Conservation (phyloP, 2,329 filamentous ascomycete species). For the Alternaria dauci region DNA sequence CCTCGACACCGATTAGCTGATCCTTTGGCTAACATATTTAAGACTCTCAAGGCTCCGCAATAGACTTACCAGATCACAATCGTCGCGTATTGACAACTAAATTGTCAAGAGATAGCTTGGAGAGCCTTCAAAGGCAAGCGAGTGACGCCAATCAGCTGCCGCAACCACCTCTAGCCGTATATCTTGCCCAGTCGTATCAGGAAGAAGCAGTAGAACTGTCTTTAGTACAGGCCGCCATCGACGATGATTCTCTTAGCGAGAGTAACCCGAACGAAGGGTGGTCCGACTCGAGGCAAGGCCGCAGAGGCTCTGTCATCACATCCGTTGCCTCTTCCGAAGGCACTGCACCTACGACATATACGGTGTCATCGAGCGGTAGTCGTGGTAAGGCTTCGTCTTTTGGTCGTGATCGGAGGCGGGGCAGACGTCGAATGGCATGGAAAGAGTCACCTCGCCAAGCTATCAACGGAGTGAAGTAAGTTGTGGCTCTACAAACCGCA, state of each 20-base stretch:
- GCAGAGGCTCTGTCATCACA: slow-evolving; percentile 41
- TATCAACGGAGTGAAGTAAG: slow-evolving; percentile 38
- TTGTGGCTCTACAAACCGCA: neutral
- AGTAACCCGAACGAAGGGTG: slow-evolving; percentile 34
- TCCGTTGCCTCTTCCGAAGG: slow-evolving; percentile 45
- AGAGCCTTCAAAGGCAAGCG: slow-evolving; percentile 36
- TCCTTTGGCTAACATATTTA: slow-evolving; percentile 8
- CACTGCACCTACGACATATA: slow-evolving; percentile 45
- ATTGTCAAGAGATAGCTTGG: slow-evolving; percentile 44
- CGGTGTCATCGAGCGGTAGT: slow-evolving; percentile 42
- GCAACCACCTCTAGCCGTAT: slow-evolving; percentile 44
- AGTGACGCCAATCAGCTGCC: slow-evolving; percentile 32
- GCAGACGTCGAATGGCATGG: slow-evolving; percentile 48
- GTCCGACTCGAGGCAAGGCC: slow-evolving; percentile 32
- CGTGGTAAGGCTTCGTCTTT: slow-evolving; percentile 48
- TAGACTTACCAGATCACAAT: slow-evolving; percentile 13
- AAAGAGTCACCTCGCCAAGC: slow-evolving; percentile 42
- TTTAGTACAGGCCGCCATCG: slow-evolving; percentile 44
- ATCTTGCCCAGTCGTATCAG: slow-evolving; percentile 47
- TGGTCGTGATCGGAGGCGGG: slow-evolving; percentile 44
- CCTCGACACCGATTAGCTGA: too few relatives aligned
- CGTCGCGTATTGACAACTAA: slow-evolving; percentile 27
- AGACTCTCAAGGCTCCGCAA: slow-evolving; percentile 16
- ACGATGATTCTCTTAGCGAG: slow-evolving; percentile 31
- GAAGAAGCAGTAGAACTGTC: slow-evolving; percentile 42